Conservation (phyloP, 768 basidiomycete species). For the Infundibulicybe gibba region DNA sequence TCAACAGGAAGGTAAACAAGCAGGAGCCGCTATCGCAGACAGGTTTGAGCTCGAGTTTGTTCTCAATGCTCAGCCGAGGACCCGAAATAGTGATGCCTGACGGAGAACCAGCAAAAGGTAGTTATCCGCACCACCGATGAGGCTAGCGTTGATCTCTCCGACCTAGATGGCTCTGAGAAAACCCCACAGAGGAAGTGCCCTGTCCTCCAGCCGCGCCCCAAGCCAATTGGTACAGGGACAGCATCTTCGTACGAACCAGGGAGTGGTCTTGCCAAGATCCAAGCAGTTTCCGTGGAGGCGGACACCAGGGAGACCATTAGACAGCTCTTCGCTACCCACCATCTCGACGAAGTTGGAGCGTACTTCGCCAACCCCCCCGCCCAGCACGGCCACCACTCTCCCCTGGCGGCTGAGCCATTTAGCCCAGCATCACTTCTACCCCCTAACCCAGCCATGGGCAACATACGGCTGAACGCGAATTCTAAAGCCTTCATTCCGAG, state of each 20-base stretch:
- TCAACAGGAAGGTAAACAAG: conserved; percentile 69
- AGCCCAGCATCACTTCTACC: conserved; percentile 64
- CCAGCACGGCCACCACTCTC: conserved; percentile 53
- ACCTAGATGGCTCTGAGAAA: conserved; percentile 41
- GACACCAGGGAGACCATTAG: conserved; percentile 76
- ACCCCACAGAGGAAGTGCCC: conserved; percentile 63
- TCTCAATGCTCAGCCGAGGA: conserved; percentile 75
- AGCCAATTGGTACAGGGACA: conserved; percentile 43
- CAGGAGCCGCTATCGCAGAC: conserved; percentile 75
- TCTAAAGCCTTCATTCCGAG: conserved; percentile 68
- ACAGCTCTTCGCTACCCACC: conserved; percentile 84
- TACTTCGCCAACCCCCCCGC: conserved; percentile 78
- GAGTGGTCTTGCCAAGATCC: conserved; percentile 41
- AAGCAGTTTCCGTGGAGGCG: conserved; percentile 60
- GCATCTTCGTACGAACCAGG: conserved; percentile 45
- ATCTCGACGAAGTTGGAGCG: conserved; percentile 81
- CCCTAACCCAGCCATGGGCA: conserved; percentile 37
- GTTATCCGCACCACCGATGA: conserved; percentile 45
- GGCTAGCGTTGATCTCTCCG: conserved; percentile 46
- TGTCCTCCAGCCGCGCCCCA: conserved; percentile 73
- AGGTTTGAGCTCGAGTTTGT: conserved; percentile 83
- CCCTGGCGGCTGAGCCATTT: conserved; percentile 70
- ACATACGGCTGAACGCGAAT: conserved; percentile 53
- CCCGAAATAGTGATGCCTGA: conserved; percentile 53
- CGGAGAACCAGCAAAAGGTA: conserved; percentile 43